A percentile compares a stretch with the other conserved stretches of the same genome.
Evolutionary conservation across 208 protist species (phyloP).

Genomic region (Ichthyophonus hoferi): DNA sequence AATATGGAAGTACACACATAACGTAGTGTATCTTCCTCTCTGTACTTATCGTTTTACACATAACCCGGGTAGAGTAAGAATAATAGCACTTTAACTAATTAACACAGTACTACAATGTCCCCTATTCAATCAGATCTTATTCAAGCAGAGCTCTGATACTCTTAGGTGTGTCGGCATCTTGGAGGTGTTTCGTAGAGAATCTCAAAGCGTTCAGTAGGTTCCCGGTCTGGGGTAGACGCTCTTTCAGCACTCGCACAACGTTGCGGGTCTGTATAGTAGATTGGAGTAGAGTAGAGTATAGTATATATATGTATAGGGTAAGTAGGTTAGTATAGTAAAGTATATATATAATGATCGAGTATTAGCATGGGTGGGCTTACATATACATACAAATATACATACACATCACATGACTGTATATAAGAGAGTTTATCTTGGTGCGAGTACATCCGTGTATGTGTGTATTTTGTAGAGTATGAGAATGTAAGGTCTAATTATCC

Average conservation of each 20-base stretch:
- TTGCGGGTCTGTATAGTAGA: neutral
- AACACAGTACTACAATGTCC: too few species aligned
- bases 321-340: too few species aligned
- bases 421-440: neutral
- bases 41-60: too few species aligned
- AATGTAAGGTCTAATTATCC: too few species aligned
- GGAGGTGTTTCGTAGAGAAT: conserved; percentile 69
- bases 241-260: neutral
- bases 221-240: conserved; percentile 28
- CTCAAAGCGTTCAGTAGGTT: conserved; percentile 68
- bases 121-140: too few species aligned
- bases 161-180: conserved; percentile 62
- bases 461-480: too few species aligned
- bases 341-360: neutral
- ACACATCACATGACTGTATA: neutral
- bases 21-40: too few species aligned
- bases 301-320: too few species aligned
- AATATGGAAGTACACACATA: too few species aligned
- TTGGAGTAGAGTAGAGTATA: too few species aligned
- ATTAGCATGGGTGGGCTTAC: neutral
- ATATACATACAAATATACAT: conserved; percentile 18
- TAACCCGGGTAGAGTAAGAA: too few species aligned
- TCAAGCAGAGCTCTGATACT: conserved; percentile 60
- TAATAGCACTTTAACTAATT: too few species aligned
- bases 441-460: conserved; percentile 2